Evolutionary conservation across 75 land plant species (phyloP).

Genomic region (Adiantum capillusveneris): DNA sequence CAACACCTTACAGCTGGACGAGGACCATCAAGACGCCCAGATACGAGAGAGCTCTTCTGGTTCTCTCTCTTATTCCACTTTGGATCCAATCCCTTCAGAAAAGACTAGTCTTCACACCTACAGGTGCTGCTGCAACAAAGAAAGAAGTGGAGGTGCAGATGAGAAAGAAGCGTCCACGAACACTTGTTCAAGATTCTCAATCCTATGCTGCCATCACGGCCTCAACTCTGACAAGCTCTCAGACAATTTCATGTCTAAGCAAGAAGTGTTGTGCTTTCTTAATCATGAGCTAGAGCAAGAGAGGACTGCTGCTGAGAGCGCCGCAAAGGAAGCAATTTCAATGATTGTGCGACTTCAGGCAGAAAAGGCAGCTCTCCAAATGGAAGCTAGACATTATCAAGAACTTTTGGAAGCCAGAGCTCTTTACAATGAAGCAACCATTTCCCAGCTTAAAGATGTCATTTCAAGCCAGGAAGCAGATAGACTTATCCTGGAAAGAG

Average conservation of each 20-base stretch:
- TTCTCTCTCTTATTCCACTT: too few relatives aligned
- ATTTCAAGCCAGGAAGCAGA: constrained; percentile 58
- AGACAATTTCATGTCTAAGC: not conserved
- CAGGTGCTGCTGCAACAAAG: too few relatives aligned
- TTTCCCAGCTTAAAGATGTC: constrained; percentile 64
- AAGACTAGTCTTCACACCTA: too few relatives aligned
- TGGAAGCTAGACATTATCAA: constrained; percentile 79
- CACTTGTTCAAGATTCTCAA: too few relatives aligned
- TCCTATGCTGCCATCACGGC: too few relatives aligned
- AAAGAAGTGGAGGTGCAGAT: too few relatives aligned
- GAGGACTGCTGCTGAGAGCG: constrained; percentile 68
- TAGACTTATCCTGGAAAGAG: constrained; percentile 51
- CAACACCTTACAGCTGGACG: too few relatives aligned
- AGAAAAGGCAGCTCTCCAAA: constrained; percentile 76
- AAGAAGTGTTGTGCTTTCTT: constrained; percentile 5
- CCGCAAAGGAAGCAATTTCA: constrained; percentile 95
- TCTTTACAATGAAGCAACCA: constrained; percentile 78
- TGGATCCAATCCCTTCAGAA: too few relatives aligned
- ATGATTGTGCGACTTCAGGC: constrained; percentile 79
- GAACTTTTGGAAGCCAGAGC: constrained; percentile 74
- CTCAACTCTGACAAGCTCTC: too few relatives aligned
- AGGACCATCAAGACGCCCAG: too few relatives aligned
- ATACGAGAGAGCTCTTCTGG: too few relatives aligned
- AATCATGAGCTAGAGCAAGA: constrained; percentile 71
- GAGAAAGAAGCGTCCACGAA: too few relatives aligned